Base-by-base conservation (phyloP, 2,329 filamentous ascomycete species). In the Scopulariopsis brevicaulis region DNA sequence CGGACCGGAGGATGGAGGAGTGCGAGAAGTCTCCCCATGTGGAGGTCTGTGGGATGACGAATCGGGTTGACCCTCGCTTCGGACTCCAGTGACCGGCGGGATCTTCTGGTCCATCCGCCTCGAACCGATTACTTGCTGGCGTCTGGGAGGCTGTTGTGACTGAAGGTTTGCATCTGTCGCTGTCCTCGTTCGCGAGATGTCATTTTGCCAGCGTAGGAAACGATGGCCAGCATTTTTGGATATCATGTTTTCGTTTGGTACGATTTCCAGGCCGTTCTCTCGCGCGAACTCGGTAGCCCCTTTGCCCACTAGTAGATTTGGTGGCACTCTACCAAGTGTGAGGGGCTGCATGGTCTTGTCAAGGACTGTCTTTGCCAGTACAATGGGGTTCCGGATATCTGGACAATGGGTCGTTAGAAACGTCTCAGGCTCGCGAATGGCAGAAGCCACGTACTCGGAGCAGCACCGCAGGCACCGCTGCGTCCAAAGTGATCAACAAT, bases 311-410 rank as follows among this genome's bases (percentile, higher is more conserved):
- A 99, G 80, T 25, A 96, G 83, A 65, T 96, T 97, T 11, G 94
- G 94, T 10, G 95, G 92, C 4, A 99, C 91, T 58, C 94, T 85
- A 58, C 89, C 84, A 55, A 97, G 80, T 8, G 90, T 89, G n/a
- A 97, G 73, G 1, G 88, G 84, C 59, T 84, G 80, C 55, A 82
- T 87, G 59, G 90, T 89, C 59, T 82, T 80, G 59, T 96, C 87
- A 24, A 96, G 83, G 28, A 99, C 84, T 43, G 89, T 71, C 53
- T 93, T 89, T 57, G 94, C 94, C 7, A 96, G 77, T 8, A 85
- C 88, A 43, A 99, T 92, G 0, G 94, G 94, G 64, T 99, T 99
- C 64, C 88, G 92, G 68, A 99, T 85, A 66, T 93, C 91, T 96
- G 62, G 48, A 32, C 2, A 43, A 55, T 25, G 58, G n/a, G 11